These are phyloP conservation scores for Verbascum thapsus DNA, from an alignment of 257 asterid genomes.

Conservation along the genomic window DNA sequence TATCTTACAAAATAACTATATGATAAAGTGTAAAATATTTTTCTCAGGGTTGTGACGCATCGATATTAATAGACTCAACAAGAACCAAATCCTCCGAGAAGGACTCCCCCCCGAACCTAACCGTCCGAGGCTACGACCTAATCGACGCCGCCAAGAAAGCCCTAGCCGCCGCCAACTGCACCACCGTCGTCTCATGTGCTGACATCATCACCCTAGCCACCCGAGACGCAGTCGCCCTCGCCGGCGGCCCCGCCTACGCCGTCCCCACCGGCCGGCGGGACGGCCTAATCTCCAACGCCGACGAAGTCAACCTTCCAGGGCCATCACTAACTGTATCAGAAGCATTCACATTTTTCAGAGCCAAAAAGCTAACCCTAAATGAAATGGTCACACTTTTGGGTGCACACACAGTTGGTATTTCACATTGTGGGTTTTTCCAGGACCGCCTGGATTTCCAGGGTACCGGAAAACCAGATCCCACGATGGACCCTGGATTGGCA, in stretches of 20 bases:
- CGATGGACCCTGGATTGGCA: slow-evolving; percentile 59
- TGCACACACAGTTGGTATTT: slow-evolving; percentile 73
- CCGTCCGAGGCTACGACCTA: slow-evolving; percentile 61
- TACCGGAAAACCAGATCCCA: slow-evolving; percentile 48
- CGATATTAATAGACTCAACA: slow-evolving; percentile 52
- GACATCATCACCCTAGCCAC: slow-evolving; percentile 78
- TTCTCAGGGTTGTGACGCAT: slow-evolving; percentile 66
- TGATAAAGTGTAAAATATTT: no score
- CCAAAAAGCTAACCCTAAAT: slow-evolving; percentile 45
- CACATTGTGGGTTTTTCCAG: slow-evolving; percentile 66
- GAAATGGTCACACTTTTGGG: slow-evolving; percentile 84
- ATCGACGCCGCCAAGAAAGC: slow-evolving; percentile 62
- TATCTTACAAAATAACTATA: no score
- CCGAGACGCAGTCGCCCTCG: slow-evolving; percentile 65
- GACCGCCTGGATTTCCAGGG: slow-evolving; percentile 64
- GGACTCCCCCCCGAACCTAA: slow-evolving; percentile 45
- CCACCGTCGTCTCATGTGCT: slow-evolving; percentile 71
- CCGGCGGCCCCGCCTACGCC: slow-evolving; percentile 63
- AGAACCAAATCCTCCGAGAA: slow-evolving; percentile 43
- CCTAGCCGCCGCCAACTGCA: slow-evolving; percentile 47
- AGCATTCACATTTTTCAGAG: slow-evolving; percentile 45
- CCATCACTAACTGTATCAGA: slow-evolving; percentile 41
- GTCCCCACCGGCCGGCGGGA: slow-evolving; percentile 70
- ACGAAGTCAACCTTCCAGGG: slow-evolving; percentile 60
- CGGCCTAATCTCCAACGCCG: slow-evolving; percentile 49